phyloP scores from a whole-genome alignment of 306 rosid species.

The Vigna unguiculata region DNA sequence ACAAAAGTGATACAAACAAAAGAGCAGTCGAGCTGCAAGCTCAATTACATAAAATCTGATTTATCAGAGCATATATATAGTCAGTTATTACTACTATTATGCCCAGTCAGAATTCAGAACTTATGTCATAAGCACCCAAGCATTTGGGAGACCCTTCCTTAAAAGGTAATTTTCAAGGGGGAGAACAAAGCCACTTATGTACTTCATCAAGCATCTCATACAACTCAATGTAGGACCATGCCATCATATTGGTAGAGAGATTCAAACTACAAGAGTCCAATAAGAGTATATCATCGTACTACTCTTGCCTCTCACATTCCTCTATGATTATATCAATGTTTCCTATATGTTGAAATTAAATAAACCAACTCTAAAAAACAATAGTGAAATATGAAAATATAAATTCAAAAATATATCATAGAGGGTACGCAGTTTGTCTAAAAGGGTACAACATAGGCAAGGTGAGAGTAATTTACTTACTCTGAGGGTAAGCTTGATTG shows the following conservation, averaged over 20 bases:
- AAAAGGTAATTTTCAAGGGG: background rate
- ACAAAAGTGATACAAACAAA: background rate
- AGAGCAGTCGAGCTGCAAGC: conserved; percentile 13
- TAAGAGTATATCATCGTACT: background rate
- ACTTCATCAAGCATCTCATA: background rate
- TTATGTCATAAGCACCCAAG: background rate
- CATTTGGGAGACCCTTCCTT: background rate
- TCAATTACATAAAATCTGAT: background rate
- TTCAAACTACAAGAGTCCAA: background rate
- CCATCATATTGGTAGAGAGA: conserved; percentile 5
- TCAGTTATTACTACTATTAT: background rate
- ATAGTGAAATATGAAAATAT: background rate
- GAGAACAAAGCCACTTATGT: background rate
- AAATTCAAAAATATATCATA: background rate
- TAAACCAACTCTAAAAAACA: background rate
- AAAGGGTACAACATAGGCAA: background rate
- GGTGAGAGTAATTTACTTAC: background rate
- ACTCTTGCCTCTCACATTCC: background rate
- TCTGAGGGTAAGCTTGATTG: background rate
- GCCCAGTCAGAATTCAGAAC: background rate
- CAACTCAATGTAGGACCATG: too few relatives aligned
- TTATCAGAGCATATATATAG: background rate
- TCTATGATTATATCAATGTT: conserved; percentile 6
- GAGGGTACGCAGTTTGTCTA: background rate
- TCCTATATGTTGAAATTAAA: background rate